Evolutionary conservation across 805 yeast species (phyloP), one percentile per base, ranked within the genome.

Genomic region (Candida oleophila): DNA sequence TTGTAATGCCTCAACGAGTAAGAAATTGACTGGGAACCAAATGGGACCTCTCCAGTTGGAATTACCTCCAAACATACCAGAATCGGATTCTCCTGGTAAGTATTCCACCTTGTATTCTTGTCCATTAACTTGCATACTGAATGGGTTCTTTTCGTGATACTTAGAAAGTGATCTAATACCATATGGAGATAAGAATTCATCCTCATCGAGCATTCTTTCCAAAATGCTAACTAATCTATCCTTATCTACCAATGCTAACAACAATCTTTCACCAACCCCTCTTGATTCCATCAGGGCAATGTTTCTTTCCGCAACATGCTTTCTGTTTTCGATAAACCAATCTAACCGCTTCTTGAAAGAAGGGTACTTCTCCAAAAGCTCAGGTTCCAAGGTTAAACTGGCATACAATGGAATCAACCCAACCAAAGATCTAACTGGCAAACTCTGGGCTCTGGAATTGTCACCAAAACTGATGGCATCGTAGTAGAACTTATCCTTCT

Each of bases 21-120:
- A 71, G 65, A 90, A 90, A 59, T 86, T 90, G 11, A 88, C 88
- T 18, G 97, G 96, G 75, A 90, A 89, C 97, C 97, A 90, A 55
- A 90, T 89, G 14, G 97, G 97, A 2, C 97, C 97, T 65, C 97
- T 78, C 97, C 97, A 90, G 67, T 90, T 90, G 19, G 96, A 89
- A 64, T 90, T 90, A 49, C 97, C 97, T 43, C 97, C 97, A 76
- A 90, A 90, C 80, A 91, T 80, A 3, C 96, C 96, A 4, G 95
- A 85, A 61, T 89, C 92, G 22, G 95, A 86, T 60, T 89, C 96
- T 25, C 96, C 96, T 3, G 96, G 85, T 45, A 89, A 77, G 65
- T 89, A 89, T 49, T 78, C 77, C 28, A 89, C 91, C 39, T 74
- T 70, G 65, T 83, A 90, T 35, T 76, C 71, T 54, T 81, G 76